Base-by-base conservation (phyloP, 2,329 filamentous ascomycete genomes). In the Thelonectria blattea region DNA sequence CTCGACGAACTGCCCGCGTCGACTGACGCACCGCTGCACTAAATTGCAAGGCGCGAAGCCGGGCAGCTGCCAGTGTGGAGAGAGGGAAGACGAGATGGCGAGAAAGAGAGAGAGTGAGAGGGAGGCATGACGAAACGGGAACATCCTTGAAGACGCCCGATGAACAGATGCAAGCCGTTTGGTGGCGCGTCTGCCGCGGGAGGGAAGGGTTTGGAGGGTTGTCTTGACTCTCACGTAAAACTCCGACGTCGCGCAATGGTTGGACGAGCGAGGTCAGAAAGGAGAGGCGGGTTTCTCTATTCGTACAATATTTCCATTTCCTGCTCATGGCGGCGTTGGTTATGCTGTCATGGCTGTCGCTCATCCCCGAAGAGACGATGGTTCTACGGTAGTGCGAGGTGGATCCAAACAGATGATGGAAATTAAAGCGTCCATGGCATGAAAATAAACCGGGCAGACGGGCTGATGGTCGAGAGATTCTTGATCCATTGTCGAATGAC, bases 21-120 rank as follows among this genome's bases (percentile, higher is more conserved):
- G 56, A 59, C 65, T 62, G 53, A 62, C 52, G 56, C 63, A 65
- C 58, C 46, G 58, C 34, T 48, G 64, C 62, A 61, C 65, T 62
- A 68, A 55, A 53, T 58, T 68, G 56, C 50, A 53, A 65, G 65
- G 57, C 61, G 56, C 27, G 27, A 30, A 10, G 27, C 41, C 27
- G 52, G 43, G 27, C 43, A 53, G 39, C 42, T 42, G 37, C 34
- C 52, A 20, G n/a, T 41, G 24, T 56, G 45, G 15, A 37, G 37
- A 49, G 39, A 20, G 32, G 32, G 32, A 34, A 37, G 43, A 48
- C 47, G 37, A 51, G 22, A 48, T 34, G n/a, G 41, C 43, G 43
- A 24, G 39, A 42, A 32, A 24, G 22, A 55, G 52, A 24, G 48
- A 39, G 46, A 22, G 27, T 41, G 62, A 39, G 46, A 22, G 27